phyloP scores from a whole-genome alignment of 2,329 filamentous ascomycete species.

The Fusarium mexicanum region DNA sequence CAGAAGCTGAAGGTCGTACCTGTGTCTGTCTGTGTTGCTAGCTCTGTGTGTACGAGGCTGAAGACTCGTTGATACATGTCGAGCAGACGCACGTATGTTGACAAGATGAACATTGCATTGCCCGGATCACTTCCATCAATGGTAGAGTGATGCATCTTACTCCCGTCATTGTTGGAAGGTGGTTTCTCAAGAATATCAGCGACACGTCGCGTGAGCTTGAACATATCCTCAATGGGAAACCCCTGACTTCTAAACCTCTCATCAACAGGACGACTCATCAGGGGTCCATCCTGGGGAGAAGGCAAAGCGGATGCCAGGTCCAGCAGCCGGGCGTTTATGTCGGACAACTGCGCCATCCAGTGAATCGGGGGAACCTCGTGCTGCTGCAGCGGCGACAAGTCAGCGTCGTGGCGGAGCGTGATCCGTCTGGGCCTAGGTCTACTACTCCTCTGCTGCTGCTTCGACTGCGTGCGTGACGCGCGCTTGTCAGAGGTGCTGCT shows the following conservation, averaged over 20 bases:
- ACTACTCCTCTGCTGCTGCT: conserved; percentile 20
- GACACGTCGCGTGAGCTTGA: conserved; percentile 51
- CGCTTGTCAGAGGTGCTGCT: conserved; percentile 39
- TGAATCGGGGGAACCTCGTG: conserved; percentile 40
- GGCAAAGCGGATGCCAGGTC: conserved; percentile 50
- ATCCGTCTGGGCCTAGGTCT: conserved; percentile 48
- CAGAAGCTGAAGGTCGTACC: conserved; percentile 48
- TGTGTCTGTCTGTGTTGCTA: conserved; percentile 42
- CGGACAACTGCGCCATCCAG: conserved; percentile 53
- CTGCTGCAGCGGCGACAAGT: conserved; percentile 30
- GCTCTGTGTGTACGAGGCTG: conserved; percentile 48
- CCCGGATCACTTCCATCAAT: conserved; percentile 48
- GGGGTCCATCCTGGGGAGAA: conserved; percentile 35
- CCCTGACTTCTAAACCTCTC: conserved; percentile 39
- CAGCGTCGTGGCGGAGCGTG: conserved; percentile 40
- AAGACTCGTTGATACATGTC: conserved; percentile 55
- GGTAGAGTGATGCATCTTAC: conserved; percentile 12
- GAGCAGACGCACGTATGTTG: conserved; percentile 52
- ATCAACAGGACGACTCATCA: conserved; percentile 31
- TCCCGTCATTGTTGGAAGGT: conserved; percentile 9
- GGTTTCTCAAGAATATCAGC: conserved; percentile 49
- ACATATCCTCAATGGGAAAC: conserved; percentile 55
- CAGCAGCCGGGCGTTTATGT: conserved; percentile 51
- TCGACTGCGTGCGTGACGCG: conserved; percentile 33
- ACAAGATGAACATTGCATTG: conserved; percentile 52